Evolutionary conservation across 345 rosid genomes (phyloP).

Genomic region (Ricinus communis): DNA sequence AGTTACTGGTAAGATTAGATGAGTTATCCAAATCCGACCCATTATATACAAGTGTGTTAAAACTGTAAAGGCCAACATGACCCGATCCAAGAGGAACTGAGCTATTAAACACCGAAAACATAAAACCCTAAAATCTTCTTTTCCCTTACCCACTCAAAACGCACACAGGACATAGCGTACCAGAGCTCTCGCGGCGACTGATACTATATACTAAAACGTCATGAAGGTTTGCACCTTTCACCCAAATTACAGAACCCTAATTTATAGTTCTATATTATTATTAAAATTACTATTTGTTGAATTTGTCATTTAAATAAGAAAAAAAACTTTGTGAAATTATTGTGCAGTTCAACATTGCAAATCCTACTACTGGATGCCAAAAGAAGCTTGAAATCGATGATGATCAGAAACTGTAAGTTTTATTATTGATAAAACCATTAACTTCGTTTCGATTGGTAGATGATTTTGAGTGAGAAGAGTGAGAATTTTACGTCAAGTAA

Average conservation of each 20-base stretch:
- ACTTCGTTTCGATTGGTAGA: not conserved
- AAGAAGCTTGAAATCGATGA: slow-evolving; percentile 29
- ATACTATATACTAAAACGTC: not conserved
- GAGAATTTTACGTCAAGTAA: not conserved
- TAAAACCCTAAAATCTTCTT: not conserved
- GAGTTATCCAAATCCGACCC: not conserved
- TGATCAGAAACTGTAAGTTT: slow-evolving; percentile 24
- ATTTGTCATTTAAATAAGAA: too few relatives aligned
- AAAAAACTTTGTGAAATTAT: not conserved
- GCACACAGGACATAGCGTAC: not conserved
- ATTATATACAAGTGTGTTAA: too few relatives aligned
- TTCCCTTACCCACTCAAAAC: not conserved
- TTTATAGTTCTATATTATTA: too few relatives aligned
- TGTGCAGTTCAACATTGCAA: slow-evolving; percentile 24
- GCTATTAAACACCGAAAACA: not conserved
- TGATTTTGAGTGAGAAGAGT: too few relatives aligned
- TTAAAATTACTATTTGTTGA: not conserved
- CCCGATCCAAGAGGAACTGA: not conserved
- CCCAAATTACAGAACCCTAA: not conserved
- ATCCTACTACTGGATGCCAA: slow-evolving; percentile 27
- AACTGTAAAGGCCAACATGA: too few relatives aligned
- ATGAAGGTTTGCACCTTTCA: slow-evolving; percentile 8
- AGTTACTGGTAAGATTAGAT: too few relatives aligned
- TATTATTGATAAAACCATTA: too few relatives aligned
- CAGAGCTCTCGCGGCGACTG: not conserved